Evolutionary conservation across 2,329 filamentous ascomycete species (phyloP).

Genomic region (Ophiostoma triangulosporum): DNA sequence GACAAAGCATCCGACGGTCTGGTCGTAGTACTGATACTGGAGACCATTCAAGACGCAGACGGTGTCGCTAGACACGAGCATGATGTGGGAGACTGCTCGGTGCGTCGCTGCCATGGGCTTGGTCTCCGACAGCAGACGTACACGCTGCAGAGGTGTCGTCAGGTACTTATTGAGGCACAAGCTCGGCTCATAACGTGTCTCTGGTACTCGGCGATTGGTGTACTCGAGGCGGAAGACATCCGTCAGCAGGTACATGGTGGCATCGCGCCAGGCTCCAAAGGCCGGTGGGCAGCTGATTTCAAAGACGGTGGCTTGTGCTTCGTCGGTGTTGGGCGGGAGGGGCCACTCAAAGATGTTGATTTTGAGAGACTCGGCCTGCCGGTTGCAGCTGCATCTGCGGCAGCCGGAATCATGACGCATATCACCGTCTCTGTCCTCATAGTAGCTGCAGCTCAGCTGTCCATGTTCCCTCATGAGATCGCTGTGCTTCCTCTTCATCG

Average conservation of each 20-base stretch:
- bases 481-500: neutral
- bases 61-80: conserved; percentile 15
- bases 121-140: neutral
- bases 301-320: conserved; percentile 35
- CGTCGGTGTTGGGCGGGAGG: conserved; percentile 22
- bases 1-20: conserved; percentile 7
- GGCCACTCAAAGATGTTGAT: conserved; percentile 45
- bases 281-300: conserved; percentile 31
- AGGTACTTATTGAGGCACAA: neutral
- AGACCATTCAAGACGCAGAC: conserved; percentile 35
- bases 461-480: neutral
- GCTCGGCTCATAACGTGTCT: neutral
- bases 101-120: conserved; percentile 26
- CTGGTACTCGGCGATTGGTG: conserved; percentile 17
- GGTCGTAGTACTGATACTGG: conserved; percentile 26
- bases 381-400: conserved; percentile 21
- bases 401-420: neutral
- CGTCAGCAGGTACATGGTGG: conserved; percentile 27
- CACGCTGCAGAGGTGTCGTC: no score
- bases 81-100: conserved; percentile 17
- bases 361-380: conserved; percentile 20
- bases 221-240: conserved; percentile 25
- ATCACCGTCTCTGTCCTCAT: neutral
- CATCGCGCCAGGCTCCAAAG: conserved; percentile 36
- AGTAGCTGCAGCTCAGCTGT: neutral